Evolutionary conservation across 148 eudicot species (phyloP).

Genomic region (Simmondsia chinensis): DNA sequence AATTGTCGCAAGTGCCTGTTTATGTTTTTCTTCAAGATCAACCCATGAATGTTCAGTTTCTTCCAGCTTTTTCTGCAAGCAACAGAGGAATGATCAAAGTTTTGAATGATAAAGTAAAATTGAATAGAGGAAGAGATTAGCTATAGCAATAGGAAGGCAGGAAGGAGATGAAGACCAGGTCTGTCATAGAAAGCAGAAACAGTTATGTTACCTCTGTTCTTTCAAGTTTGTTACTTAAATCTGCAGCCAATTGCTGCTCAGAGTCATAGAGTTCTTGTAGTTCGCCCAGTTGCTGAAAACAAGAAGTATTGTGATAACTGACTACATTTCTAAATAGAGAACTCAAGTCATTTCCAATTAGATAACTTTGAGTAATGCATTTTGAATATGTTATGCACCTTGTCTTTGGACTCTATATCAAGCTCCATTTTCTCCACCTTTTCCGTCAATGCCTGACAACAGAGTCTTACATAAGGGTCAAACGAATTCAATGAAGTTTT

Average conservation of each 20-base stretch:
- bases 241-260: constrained; percentile 68
- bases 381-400: constrained; percentile 44
- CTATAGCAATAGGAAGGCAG: too few species aligned
- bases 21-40: constrained; percentile 88
- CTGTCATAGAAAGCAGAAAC: background rate
- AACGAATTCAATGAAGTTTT: constrained; percentile 2
- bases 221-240: constrained; percentile 74
- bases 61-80: constrained; percentile 74
- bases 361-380: too few species aligned
- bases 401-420: constrained; percentile 75
- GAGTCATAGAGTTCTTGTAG: constrained; percentile 73
- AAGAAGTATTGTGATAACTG: background rate
- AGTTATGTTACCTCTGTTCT: constrained; percentile 60
- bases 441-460: constrained; percentile 75
- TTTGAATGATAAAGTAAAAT: too few species aligned
- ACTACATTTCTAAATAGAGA: too few species aligned
- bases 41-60: constrained; percentile 83
- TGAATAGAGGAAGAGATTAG: too few species aligned
- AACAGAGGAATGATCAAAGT: constrained; percentile 8
- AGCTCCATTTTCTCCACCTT: constrained; percentile 84
- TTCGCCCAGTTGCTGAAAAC: constrained; percentile 65
- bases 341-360: background rate
- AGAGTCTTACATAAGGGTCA: constrained; percentile 6
- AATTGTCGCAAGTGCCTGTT: constrained; percentile 89
- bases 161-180: too few species aligned